phyloP scores from a whole-genome alignment of 441 rosid genomes.

The Erodium chrysanthum region DNA sequence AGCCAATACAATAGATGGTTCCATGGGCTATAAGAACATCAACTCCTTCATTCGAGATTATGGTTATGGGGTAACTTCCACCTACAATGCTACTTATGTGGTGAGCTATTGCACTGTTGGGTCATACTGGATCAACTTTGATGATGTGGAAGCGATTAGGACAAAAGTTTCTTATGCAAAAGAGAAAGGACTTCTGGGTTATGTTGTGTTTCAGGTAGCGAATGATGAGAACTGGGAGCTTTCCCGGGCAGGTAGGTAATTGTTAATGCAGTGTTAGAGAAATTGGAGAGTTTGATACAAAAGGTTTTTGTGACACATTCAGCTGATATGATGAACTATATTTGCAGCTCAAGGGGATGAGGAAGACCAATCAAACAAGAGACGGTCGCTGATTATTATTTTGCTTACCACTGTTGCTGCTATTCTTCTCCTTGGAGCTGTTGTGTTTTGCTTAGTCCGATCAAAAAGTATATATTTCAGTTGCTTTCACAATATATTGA shows the following conservation, averaged over 20 bases:
- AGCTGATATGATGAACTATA: constrained; percentile 7
- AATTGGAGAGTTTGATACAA: too few relatives aligned
- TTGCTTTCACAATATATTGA: neutral
- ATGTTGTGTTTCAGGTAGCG: constrained; percentile 25
- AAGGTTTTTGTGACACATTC: neutral
- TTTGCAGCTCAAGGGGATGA: constrained; percentile 31
- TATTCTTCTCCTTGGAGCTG: constrained; percentile 10
- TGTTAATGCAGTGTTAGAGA: neutral
- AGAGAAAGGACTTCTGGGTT: constrained; percentile 33
- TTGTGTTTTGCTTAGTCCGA: constrained; percentile 11
- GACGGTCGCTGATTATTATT: constrained; percentile 16
- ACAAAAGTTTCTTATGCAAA: constrained; percentile 35
- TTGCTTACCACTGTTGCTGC: constrained; percentile 18
- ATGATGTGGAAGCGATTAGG: constrained; percentile 32
- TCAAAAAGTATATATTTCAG: constrained; percentile 16
- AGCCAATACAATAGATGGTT: constrained; percentile 26
- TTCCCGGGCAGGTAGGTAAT: constrained; percentile 31
- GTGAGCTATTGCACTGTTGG: constrained; percentile 25
- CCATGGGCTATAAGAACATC: constrained; percentile 26
- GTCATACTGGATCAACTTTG: constrained; percentile 38
- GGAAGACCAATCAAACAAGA: constrained; percentile 10
- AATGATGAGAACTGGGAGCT: constrained; percentile 38
- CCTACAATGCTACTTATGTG: constrained; percentile 34
- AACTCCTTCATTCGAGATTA: constrained; percentile 21
- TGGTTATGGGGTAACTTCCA: constrained; percentile 31